Percentiles rank a stretch among this genome's conserved stretches.
These are phyloP conservation scores for Abrus pulchellus DNA, from an alignment of 306 rosid genomes.

Conservation along the genomic window DNA sequence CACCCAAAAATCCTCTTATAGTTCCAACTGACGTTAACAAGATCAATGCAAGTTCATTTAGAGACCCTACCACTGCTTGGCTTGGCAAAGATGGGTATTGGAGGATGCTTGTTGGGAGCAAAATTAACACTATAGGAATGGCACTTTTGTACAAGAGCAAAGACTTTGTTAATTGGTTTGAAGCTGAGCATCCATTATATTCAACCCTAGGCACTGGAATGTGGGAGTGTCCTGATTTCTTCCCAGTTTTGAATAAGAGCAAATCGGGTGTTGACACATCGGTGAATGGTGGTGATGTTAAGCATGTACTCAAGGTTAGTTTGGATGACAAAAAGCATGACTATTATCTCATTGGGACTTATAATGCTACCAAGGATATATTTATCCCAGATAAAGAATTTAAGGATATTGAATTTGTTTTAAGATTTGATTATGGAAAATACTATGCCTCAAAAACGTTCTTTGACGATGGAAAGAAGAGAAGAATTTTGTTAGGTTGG, in stretches of 20 bases:
- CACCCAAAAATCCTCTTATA: constrained; percentile 65
- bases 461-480: constrained; percentile 63
- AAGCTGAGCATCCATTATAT: constrained; percentile 72
- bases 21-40: constrained; percentile 59
- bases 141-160: constrained; percentile 72
- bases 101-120: constrained; percentile 72
- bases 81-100: constrained; percentile 67
- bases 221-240: constrained; percentile 98
- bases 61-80: constrained; percentile 94
- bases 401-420: constrained; percentile 36
- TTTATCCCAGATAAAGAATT: constrained; percentile 66
- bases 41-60: constrained; percentile 72
- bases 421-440: constrained; percentile 90
- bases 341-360: constrained; percentile 73
- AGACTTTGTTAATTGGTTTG: constrained; percentile 67
- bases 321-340: constrained; percentile 74
- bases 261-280: constrained; percentile 66
- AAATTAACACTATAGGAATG: constrained; percentile 53
- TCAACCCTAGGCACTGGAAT: constrained; percentile 66
- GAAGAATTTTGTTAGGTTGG: constrained; percentile 89
- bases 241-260: constrained; percentile 54
- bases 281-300: constrained; percentile 31
- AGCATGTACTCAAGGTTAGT: constrained; percentile 83
- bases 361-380: constrained; percentile 53
- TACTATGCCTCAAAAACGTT: constrained; percentile 93